A percentile compares a stretch with the other conserved stretches of the same genome.
phyloP scores from a whole-genome alignment of 2,329 filamentous ascomycete genomes.

The Tolypocladium cylindrosporum region DNA sequence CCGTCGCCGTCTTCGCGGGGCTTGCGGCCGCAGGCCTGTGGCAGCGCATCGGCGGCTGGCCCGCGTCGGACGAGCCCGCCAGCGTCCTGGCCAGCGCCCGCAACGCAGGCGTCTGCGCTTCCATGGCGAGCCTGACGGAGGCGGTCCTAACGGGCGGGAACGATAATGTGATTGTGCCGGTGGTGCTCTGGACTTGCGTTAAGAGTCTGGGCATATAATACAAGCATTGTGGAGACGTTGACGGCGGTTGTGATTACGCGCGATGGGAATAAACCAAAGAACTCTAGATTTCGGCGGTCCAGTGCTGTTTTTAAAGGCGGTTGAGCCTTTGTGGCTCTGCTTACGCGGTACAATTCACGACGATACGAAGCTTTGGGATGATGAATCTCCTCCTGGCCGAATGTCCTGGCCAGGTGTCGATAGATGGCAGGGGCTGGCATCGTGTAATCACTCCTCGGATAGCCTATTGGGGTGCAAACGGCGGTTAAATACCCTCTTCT shows the following conservation, averaged over 20 bases:
- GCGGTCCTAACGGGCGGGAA: conserved; percentile 93
- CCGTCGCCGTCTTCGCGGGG: conserved; percentile 65
- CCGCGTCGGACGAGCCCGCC: conserved; percentile 36
- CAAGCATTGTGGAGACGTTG: neutral
- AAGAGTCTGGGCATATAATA: conserved; percentile 57
- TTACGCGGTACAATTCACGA: neutral
- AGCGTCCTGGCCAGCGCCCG: conserved; percentile 31
- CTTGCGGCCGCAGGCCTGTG: conserved; percentile 61
- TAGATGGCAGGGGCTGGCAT: neutral
- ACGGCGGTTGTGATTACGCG: neutral
- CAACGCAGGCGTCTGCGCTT: conserved; percentile 64
- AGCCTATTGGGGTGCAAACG: neutral
- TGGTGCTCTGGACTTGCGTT: conserved; percentile 86
- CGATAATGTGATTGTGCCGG: conserved; percentile 94
- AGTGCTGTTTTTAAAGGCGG: neutral
- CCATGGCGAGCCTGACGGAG: conserved; percentile 81
- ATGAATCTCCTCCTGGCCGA: neutral
- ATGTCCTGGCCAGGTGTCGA: neutral
- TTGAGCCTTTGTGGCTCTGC: neutral
- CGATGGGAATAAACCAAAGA: neutral
- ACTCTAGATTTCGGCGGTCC: neutral
- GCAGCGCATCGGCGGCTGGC: conserved; percentile 69
- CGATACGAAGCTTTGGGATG: neutral
- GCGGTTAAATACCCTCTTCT: neutral
- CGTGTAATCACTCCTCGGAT: neutral